Conservation (phyloP, 768 basidiomycete genomes). For the Pisolithus tinctorius region DNA sequence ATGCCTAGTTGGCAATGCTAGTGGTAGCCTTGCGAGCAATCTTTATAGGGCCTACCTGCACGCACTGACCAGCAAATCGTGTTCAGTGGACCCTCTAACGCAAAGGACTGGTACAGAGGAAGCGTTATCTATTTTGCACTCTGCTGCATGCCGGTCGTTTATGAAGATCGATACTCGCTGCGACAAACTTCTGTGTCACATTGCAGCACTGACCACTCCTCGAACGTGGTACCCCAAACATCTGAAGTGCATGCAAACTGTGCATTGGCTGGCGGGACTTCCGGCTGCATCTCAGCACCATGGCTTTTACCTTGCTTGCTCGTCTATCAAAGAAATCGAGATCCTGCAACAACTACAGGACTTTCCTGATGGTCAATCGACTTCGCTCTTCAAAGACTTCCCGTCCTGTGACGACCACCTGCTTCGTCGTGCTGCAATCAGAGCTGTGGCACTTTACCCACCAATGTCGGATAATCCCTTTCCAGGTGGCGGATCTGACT, state of each 20-base stretch:
- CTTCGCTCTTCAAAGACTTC: slow-evolving; percentile 8
- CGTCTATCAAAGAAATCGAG: slow-evolving; percentile 18
- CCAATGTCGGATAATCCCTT: neutral
- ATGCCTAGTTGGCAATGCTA: slow-evolving; percentile 15
- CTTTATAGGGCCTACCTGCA: slow-evolving; percentile 36
- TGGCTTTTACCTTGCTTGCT: slow-evolving; percentile 14
- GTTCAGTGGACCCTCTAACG: slow-evolving; percentile 36
- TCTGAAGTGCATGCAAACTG: slow-evolving; percentile 29
- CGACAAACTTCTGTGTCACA: slow-evolving; percentile 22
- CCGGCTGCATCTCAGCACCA: slow-evolving; percentile 24
- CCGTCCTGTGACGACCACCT: slow-evolving; percentile 5
- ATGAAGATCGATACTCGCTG: slow-evolving; percentile 24
- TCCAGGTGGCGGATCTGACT: neutral
- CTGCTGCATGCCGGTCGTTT: slow-evolving; percentile 33
- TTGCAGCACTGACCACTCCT: slow-evolving; percentile 25
- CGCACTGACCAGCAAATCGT: slow-evolving; percentile 29
- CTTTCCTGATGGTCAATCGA: slow-evolving; percentile 4
- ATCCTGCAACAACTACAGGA: slow-evolving; percentile 1
- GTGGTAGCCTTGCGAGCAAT: slow-evolving; percentile 10
- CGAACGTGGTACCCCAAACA: slow-evolving; percentile 30
- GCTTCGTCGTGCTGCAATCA: slow-evolving; percentile 11
- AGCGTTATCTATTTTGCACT: slow-evolving; percentile 30
- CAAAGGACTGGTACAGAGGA: slow-evolving; percentile 35
- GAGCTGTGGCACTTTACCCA: slow-evolving; percentile 12
- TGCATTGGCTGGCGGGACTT: slow-evolving; percentile 21